Evolutionary conservation across 495 filamentous ascomycete species (phyloP).

Genomic region (Aspergillus nanangensis): DNA sequence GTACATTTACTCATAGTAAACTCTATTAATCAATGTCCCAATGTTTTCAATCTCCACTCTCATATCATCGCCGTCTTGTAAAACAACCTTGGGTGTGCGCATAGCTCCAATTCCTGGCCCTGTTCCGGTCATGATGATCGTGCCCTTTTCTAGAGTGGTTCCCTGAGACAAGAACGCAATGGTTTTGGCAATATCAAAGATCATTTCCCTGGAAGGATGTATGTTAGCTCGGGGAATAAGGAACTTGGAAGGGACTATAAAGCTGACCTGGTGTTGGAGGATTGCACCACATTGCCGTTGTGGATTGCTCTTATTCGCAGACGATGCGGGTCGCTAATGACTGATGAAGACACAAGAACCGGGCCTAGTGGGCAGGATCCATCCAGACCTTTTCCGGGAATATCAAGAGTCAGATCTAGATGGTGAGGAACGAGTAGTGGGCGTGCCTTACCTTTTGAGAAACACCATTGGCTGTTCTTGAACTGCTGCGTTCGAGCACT

Average conservation of each 20-base stretch:
- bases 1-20: slow-evolving; percentile 19
- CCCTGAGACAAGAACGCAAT: slow-evolving; percentile 35
- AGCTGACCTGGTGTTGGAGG: slow-evolving; percentile 13
- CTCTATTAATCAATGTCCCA: slow-evolving; percentile 18
- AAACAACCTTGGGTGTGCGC: slow-evolving; percentile 37
- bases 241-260: not conserved
- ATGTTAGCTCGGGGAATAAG: slow-evolving; percentile 1
- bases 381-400: not conserved
- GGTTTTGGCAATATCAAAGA: slow-evolving; percentile 26
- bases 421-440: slow-evolving; percentile 20
- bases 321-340: slow-evolving; percentile 29
- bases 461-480: slow-evolving; percentile 34
- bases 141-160: slow-evolving; percentile 33
- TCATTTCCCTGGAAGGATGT: slow-evolving; percentile 21
- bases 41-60: slow-evolving; percentile 39
- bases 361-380: slow-evolving; percentile 19
- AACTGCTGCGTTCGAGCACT: slow-evolving; percentile 32
- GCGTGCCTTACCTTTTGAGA: slow-evolving; percentile 40
- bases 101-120: slow-evolving; percentile 36
- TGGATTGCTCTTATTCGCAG: slow-evolving; percentile 25
- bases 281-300: slow-evolving; percentile 24
- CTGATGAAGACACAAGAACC: slow-evolving; percentile 29
- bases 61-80: slow-evolving; percentile 51
- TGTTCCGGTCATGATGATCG: slow-evolving; percentile 41
- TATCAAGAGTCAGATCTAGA: not conserved